phyloP scores from a whole-genome alignment of 768 basidiomycete species.

The Boletus rex-veris region DNA sequence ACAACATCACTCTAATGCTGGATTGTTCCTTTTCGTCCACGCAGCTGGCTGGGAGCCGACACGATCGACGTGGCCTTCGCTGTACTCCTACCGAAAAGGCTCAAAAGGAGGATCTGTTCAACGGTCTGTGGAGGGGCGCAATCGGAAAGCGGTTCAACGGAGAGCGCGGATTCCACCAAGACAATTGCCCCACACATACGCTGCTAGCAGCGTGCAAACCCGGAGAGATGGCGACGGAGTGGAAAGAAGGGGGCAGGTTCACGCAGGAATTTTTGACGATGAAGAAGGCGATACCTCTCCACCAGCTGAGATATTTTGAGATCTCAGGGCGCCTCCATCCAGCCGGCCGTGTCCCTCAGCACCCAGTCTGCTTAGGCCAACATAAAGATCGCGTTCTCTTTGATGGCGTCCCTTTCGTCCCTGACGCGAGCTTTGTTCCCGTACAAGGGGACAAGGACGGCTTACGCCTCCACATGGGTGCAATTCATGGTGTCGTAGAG shows the following conservation, averaged over 20 bases:
- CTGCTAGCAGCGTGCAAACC: conserved; percentile 56
- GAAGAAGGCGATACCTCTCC: conserved; percentile 45
- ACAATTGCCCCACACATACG: conserved; percentile 41
- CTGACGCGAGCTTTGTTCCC: conserved; percentile 46
- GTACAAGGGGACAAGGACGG: conserved; percentile 39
- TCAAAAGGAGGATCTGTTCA: conserved; percentile 50
- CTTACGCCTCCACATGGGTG: conserved; percentile 54
- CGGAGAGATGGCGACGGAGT: conserved; percentile 55
- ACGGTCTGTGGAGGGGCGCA: conserved; percentile 52
- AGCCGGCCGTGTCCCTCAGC: conserved; percentile 38
- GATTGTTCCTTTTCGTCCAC: conserved; percentile 60
- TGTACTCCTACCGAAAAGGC: conserved; percentile 61
- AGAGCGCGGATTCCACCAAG: conserved; percentile 45
- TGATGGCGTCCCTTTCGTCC: conserved; percentile 51
- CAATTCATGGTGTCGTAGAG: conserved; percentile 59
- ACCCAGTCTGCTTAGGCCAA: conserved; percentile 48
- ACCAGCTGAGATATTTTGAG: conserved; percentile 48
- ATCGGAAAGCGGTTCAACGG: conserved; percentile 35
- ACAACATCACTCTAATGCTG: conserved; percentile 67
- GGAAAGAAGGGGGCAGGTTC: conserved; percentile 60
- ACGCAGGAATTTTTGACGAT: conserved; percentile 53
- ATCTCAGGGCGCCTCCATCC: conserved; percentile 44
- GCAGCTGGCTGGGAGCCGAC: conserved; percentile 36
- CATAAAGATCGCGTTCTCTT: conserved; percentile 51
- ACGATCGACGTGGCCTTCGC: conserved; percentile 48